Evolutionary conservation across 306 rosid species (phyloP).

Genomic region (Mucuna pruriens): DNA sequence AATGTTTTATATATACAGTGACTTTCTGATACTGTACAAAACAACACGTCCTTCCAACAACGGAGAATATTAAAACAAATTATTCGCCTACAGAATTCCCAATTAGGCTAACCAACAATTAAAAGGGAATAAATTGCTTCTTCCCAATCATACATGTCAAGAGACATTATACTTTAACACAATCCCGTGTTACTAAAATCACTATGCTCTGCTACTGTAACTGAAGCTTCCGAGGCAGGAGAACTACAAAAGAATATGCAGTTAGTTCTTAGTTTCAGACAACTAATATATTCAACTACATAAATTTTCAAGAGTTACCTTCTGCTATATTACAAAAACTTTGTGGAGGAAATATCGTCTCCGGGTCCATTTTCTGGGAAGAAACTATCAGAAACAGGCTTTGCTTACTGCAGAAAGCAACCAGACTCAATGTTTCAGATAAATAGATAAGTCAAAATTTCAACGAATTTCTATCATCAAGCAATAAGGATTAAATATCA

Average conservation of each 20-base stretch:
- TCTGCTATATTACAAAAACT: slow-evolving; percentile 68
- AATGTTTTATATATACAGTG: background rate
- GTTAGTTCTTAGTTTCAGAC: slow-evolving; percentile 29
- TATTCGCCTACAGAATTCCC: slow-evolving; percentile 15
- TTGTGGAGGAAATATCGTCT: slow-evolving; percentile 59
- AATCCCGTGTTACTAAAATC: slow-evolving; percentile 28
- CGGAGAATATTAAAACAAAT: background rate
- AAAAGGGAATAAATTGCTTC: slow-evolving; percentile 13
- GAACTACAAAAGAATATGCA: slow-evolving; percentile 58
- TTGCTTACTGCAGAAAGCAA: slow-evolving; percentile 69
- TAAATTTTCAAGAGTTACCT: slow-evolving; percentile 54
- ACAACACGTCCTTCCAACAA: background rate
- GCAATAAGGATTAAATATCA: background rate
- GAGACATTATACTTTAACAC: slow-evolving; percentile 39
- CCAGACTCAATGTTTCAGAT: slow-evolving; percentile 37
- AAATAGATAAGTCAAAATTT: slow-evolving; percentile 24
- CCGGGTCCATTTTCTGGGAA: slow-evolving; percentile 66
- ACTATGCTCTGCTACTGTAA: slow-evolving; percentile 36
- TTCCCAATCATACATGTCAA: background rate
- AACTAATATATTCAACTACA: slow-evolving; percentile 9
- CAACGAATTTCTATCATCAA: slow-evolving; percentile 8
- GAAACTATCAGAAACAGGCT: slow-evolving; percentile 52
- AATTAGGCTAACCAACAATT: background rate
- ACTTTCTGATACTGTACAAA: slow-evolving; percentile 27
- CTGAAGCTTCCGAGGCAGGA: slow-evolving; percentile 58